A percentile compares a stretch with the other conserved stretches of the same genome.
These are phyloP conservation scores for Botrytis pseudocinerea DNA, from an alignment of 2,329 filamentous ascomycete genomes.

Conservation along the genomic window DNA sequence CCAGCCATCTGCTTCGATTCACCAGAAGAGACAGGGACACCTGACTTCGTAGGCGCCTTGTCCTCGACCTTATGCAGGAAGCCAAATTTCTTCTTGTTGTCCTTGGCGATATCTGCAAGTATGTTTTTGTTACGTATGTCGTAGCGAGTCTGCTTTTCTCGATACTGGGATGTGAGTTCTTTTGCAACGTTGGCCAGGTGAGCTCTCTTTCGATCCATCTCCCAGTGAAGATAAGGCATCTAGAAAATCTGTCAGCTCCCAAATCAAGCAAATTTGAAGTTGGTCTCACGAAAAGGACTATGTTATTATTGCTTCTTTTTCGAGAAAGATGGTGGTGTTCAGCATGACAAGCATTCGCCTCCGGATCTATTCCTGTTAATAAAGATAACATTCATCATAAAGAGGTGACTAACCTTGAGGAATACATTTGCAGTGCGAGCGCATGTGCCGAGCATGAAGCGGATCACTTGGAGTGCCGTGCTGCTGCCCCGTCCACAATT, in stretches of 20 bases:
- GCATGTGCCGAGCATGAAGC: background rate
- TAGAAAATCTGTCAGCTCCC: background rate
- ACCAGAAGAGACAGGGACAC: background rate
- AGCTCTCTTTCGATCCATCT: background rate
- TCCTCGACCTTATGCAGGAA: background rate
- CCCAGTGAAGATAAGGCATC: background rate
- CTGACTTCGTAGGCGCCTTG: background rate
- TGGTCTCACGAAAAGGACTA: background rate
- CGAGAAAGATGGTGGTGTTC: background rate
- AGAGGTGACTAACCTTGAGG: background rate
- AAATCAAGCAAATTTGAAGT: accelerated
- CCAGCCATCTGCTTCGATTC: background rate
- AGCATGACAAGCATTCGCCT: background rate
- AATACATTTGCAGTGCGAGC: background rate
- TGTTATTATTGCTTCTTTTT: background rate
- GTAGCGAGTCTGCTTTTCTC: background rate
- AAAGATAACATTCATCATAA: background rate
- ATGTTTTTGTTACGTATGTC: background rate
- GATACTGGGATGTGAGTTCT: background rate
- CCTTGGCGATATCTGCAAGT: accelerated
- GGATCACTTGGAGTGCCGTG: background rate
- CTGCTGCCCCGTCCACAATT: background rate
- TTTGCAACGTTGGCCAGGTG: background rate
- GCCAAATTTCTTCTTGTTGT: background rate
- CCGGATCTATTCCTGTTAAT: background rate